phyloP scores from a whole-genome alignment of 2,329 filamentous ascomycete genomes.

The Fusarium sarcochroum region DNA sequence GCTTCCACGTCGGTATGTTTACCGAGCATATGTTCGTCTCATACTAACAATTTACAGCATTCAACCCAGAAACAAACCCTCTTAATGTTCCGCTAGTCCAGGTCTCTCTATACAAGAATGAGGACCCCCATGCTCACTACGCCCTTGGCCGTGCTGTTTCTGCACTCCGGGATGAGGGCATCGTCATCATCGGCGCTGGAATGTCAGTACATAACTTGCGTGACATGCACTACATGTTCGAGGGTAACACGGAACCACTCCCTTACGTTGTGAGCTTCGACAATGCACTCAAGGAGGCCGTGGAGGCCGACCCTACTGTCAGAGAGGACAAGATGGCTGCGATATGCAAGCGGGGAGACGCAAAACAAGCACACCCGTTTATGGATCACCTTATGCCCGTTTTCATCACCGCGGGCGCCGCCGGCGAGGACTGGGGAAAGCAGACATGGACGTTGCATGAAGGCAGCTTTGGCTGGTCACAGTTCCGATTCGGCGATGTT shows the following conservation, averaged over 20 bases:
- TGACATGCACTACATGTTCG: conserved; percentile 58
- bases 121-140: conserved; percentile 77
- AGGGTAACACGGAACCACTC: conserved; percentile 60
- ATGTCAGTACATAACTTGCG: conserved; percentile 82
- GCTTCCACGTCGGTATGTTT: conserved; percentile 66
- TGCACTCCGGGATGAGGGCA: conserved; percentile 74
- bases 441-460: conserved; percentile 63
- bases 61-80: conserved; percentile 72
- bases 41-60: conserved; percentile 58
- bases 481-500: conserved; percentile 63
- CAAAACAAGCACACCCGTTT: conserved; percentile 62
- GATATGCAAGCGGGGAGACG: conserved; percentile 59
- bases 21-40: not conserved
- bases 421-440: conserved; percentile 58
- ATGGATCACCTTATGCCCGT: conserved; percentile 67
- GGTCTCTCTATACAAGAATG: conserved; percentile 75
- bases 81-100: conserved; percentile 78
- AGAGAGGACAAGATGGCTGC: conserved; percentile 59
- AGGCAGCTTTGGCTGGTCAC: conserved; percentile 61
- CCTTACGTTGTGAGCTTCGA: conserved; percentile 76
- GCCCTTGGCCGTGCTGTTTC: conserved; percentile 75
- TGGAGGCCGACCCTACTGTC: conserved; percentile 59
- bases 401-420: conserved; percentile 62
- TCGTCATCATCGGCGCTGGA: conserved; percentile 78
- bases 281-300: conserved; percentile 75